A percentile compares a stretch with the other conserved stretches of the same genome.
These are phyloP conservation scores for Paraconiothyrium sp. DNA, from an alignment of 2,329 filamentous ascomycete genomes.

Conservation along the genomic window DNA sequence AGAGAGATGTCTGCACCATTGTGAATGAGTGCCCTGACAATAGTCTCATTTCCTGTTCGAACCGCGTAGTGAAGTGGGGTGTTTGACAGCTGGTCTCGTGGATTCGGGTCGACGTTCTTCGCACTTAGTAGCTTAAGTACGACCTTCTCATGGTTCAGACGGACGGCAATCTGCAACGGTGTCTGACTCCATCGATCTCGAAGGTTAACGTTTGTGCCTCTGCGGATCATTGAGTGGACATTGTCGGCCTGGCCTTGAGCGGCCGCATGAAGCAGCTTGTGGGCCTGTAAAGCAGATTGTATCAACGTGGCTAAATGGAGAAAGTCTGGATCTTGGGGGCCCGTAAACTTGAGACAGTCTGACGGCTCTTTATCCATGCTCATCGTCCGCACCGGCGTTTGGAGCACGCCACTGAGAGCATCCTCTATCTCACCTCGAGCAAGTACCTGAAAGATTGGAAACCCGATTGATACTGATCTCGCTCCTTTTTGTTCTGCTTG, in stretches of 20 bases:
- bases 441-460: constrained; percentile 17
- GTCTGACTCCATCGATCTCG: constrained; percentile 20
- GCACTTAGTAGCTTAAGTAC: constrained; percentile 6
- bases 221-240: constrained; percentile 4
- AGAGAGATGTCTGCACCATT: constrained; percentile 16
- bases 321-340: constrained; percentile 15
- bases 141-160: constrained; percentile 10
- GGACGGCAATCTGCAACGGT: constrained; percentile 17
- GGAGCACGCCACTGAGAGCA: constrained; percentile 2
- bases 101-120: constrained; percentile 13
- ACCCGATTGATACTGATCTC: constrained; percentile 1
- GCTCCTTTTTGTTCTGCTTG: background rate
- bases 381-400: constrained; percentile 12
- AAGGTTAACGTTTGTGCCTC: constrained; percentile 15
- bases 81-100: constrained; percentile 15
- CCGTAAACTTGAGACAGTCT: constrained; percentile 7
- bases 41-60: constrained; percentile 15
- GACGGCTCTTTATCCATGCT: constrained; percentile 9
- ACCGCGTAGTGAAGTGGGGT: constrained; percentile 20
- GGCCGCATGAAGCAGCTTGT: constrained; percentile 15
- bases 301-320: constrained; percentile 14
- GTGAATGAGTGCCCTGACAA: constrained; percentile 13
- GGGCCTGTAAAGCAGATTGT: constrained; percentile 16
- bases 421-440: constrained; percentile 11
- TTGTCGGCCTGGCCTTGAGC: constrained; percentile 3